phyloP scores from a whole-genome alignment of 2,329 filamentous ascomycete species.

The Grosmannia clavigera region DNA sequence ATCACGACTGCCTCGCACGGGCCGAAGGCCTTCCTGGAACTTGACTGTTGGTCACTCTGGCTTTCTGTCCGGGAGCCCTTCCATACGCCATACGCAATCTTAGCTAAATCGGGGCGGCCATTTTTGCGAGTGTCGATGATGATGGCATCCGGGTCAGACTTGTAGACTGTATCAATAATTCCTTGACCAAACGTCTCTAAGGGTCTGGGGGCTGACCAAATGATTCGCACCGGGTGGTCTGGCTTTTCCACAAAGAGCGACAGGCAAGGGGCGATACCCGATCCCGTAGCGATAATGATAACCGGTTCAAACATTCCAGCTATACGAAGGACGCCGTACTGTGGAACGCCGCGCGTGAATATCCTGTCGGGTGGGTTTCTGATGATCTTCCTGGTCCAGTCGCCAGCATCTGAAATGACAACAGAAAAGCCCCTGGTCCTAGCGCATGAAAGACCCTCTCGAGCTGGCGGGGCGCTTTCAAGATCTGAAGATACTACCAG shows the following conservation, averaged over 20 bases:
- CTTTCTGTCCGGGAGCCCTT: not conserved
- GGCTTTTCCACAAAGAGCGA: constrained; percentile 40
- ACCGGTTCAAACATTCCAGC: constrained; percentile 43
- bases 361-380: constrained; percentile 37
- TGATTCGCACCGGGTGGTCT: constrained; percentile 18
- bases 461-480: not conserved
- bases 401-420: constrained; percentile 49
- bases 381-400: constrained; percentile 50
- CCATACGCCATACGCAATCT: constrained; percentile 9
- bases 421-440: constrained; percentile 47
- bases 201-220: constrained; percentile 23
- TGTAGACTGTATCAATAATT: constrained; percentile 19
- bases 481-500: constrained; percentile 16
- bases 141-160: constrained; percentile 9
- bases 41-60: not conserved
- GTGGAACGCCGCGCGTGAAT: constrained; percentile 48
- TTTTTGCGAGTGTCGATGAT: constrained; percentile 9
- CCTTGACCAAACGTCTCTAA: constrained; percentile 21
- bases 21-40: not conserved
- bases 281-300: constrained; percentile 50
- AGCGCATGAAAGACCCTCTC: constrained; percentile 13
- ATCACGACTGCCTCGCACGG: constrained; percentile 17
- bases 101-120: constrained; percentile 9
- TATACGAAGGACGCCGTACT: constrained; percentile 44
- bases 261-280: constrained; percentile 50